Percentiles rank a stretch among this genome's conserved stretches.
Evolutionary conservation across 495 filamentous ascomycete genomes (phyloP).

Genomic region (Xylaria flabelliformis): DNA sequence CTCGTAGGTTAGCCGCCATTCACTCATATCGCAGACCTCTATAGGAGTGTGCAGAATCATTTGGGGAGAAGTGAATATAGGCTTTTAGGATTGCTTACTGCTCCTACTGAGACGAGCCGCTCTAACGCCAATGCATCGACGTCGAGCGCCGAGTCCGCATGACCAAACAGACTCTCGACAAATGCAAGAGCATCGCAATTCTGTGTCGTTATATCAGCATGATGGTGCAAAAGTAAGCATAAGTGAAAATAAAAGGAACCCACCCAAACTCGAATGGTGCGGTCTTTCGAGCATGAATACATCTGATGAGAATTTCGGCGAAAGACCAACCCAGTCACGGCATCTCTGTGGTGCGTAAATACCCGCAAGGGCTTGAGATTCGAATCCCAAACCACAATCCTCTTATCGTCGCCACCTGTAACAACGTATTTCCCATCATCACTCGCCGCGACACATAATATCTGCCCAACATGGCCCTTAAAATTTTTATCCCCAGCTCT

Average conservation of each 20-base stretch:
- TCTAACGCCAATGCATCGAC: slow-evolving; percentile 83
- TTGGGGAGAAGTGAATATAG: neutral
- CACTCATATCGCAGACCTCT: neutral
- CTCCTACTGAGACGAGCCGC: slow-evolving; percentile 87
- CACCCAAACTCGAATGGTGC: slow-evolving; percentile 76
- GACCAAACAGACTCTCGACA: slow-evolving; percentile 93
- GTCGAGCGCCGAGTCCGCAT: slow-evolving; percentile 87
- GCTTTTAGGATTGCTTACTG: slow-evolving; percentile 21
- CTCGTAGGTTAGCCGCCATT: slow-evolving; percentile 3
- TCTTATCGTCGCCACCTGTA: slow-evolving; percentile 83
- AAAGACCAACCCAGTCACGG: slow-evolving; percentile 84
- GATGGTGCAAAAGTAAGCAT: neutral
- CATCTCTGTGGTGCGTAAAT: slow-evolving; percentile 90
- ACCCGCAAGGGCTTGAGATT: slow-evolving; percentile 78
- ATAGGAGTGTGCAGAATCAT: neutral
- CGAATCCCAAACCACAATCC: slow-evolving; percentile 86
- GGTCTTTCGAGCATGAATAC: slow-evolving; percentile 85
- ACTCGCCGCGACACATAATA: slow-evolving; percentile 84
- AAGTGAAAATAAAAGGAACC: neutral
- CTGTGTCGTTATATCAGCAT: slow-evolving; percentile 34
- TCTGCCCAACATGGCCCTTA: slow-evolving; percentile 76
- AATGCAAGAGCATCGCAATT: slow-evolving; percentile 85
- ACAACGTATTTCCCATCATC: slow-evolving; percentile 88
- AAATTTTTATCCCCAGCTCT: slow-evolving; percentile 66
- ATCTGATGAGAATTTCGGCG: slow-evolving; percentile 89